Percentiles rank a stretch among this genome's conserved stretches.
These are phyloP conservation scores for Daldinia sp. DNA, from an alignment of 2,329 filamentous ascomycete genomes.

Conservation along the genomic window DNA sequence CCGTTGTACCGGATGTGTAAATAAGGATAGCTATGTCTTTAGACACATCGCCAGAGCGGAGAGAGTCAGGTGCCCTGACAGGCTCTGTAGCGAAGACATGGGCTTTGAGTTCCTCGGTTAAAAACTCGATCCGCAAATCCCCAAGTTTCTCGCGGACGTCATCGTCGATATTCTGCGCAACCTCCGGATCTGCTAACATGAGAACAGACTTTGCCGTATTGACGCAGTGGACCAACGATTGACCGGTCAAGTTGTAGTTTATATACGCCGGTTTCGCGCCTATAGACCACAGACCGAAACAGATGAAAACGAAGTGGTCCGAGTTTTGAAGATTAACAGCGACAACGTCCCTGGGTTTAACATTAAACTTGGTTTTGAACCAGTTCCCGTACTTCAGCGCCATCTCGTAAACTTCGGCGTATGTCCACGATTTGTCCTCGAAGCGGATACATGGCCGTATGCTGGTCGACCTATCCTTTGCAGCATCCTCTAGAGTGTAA, in stretches of 20 bases:
- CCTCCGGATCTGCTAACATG: slow-evolving; percentile 71
- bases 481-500: slow-evolving; percentile 75
- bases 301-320: slow-evolving; percentile 77
- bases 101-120: slow-evolving; percentile 65
- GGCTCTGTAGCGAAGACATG: slow-evolving; percentile 61
- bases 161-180: slow-evolving; percentile 64
- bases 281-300: slow-evolving; percentile 82
- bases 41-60: slow-evolving; percentile 58
- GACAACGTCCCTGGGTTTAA: slow-evolving; percentile 78
- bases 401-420: slow-evolving; percentile 75
- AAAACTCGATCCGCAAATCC: slow-evolving; percentile 65
- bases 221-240: slow-evolving; percentile 77
- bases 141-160: slow-evolving; percentile 61
- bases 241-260: slow-evolving; percentile 82
- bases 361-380: slow-evolving; percentile 69
- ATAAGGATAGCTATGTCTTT: slow-evolving; percentile 76
- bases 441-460: slow-evolving; percentile 70
- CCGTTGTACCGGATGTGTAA: slow-evolving; percentile 87
- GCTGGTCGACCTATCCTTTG: slow-evolving; percentile 60
- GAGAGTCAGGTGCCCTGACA: slow-evolving; percentile 65
- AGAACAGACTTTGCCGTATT: slow-evolving; percentile 71
- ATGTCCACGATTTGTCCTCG: slow-evolving; percentile 74
- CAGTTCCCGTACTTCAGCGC: slow-evolving; percentile 78
- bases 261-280: slow-evolving; percentile 86
- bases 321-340: slow-evolving; percentile 85